phyloP scores from a whole-genome alignment of 2,329 filamentous ascomycete genomes.

The Alternaria arbusti region DNA sequence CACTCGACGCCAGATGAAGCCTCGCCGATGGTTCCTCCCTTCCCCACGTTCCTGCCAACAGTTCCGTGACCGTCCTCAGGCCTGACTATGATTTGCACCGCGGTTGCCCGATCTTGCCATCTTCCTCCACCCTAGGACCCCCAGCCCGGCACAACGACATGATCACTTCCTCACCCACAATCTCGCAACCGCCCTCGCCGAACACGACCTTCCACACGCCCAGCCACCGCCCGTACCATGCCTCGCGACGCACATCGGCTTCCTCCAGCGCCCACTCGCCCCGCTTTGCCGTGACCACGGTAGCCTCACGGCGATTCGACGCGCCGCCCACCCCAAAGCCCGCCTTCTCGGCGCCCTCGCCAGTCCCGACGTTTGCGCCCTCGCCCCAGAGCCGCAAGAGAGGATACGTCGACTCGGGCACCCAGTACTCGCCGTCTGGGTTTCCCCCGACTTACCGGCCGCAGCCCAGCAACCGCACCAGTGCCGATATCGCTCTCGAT shows the following conservation, averaged over 20 bases:
- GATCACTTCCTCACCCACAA: conserved; percentile 47
- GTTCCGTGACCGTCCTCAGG: neutral
- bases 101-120: conserved; percentile 6
- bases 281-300: conserved; percentile 41
- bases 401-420: conserved; percentile 57
- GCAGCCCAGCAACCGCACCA: conserved; percentile 4
- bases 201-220: conserved; percentile 43
- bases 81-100: conserved; percentile 23
- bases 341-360: conserved; percentile 29
- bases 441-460: conserved; percentile 52
- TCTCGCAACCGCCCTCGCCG: conserved; percentile 47
- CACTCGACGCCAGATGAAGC: conserved; percentile 16
- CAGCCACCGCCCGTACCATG: conserved; percentile 40
- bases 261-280: conserved; percentile 40
- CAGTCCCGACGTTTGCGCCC: conserved; percentile 25
- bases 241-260: conserved; percentile 40
- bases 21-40: conserved; percentile 10
- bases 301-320: conserved; percentile 38
- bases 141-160: conserved; percentile 28
- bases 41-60: conserved; percentile 15
- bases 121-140: conserved; percentile 10
- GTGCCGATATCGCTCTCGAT: neutral
- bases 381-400: conserved; percentile 40
- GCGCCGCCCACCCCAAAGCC: conserved; percentile 30
- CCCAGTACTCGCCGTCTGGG: conserved; percentile 62